Conservation (phyloP, 768 basidiomycete species). For the Lactifluus volemus region DNA sequence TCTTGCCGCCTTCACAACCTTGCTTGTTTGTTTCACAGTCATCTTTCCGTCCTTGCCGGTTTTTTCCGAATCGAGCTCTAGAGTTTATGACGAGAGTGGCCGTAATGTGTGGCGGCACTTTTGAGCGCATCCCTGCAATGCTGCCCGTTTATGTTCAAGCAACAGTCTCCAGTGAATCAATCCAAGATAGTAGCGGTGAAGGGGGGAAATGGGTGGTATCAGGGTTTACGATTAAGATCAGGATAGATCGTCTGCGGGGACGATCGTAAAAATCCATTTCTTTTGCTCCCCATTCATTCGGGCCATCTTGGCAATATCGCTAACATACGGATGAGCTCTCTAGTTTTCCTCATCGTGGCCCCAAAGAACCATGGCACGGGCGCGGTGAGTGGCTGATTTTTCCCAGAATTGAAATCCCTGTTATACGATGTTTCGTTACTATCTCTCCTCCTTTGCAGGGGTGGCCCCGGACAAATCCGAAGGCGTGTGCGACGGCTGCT, state of each 20-base stretch:
- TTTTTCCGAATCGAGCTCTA: not conserved
- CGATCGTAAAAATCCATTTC: not conserved
- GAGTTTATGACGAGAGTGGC: not conserved
- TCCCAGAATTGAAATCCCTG: not conserved
- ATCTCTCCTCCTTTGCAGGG: not conserved
- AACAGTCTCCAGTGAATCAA: constrained; percentile 4
- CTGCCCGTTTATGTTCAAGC: not conserved
- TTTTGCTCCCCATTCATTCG: not conserved
- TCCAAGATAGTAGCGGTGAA: not conserved
- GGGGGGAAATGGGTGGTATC: not conserved
- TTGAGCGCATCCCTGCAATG: not conserved
- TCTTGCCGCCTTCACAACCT: not conserved
- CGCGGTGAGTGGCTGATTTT: not conserved
- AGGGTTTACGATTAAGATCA: constrained; percentile 10
- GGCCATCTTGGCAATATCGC: not conserved
- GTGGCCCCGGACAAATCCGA: constrained; percentile 9
- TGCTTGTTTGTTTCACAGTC: not conserved
- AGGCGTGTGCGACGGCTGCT: not conserved
- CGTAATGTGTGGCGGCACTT: not conserved
- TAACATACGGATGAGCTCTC: not conserved
- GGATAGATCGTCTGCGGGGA: constrained; percentile 8
- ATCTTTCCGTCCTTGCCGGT: too few relatives aligned
- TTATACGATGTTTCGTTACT: not conserved
- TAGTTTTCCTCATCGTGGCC: not conserved
- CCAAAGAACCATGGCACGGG: not conserved